Conservation (phyloP, 2,329 filamentous ascomycete genomes). For the Cladosporium colombiae region DNA sequence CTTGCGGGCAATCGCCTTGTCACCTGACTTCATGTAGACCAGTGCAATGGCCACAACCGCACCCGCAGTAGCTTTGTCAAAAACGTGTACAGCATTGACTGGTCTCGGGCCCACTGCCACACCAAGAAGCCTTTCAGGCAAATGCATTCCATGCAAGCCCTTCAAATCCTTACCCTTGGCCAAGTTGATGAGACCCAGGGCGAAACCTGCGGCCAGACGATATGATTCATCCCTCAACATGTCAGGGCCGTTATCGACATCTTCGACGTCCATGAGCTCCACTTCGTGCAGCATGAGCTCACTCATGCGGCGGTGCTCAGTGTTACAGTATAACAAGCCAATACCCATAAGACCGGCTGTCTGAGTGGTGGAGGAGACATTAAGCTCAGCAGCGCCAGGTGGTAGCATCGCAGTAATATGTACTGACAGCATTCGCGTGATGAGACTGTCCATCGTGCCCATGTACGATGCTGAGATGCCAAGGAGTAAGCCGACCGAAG, state of each 20-base stretch:
- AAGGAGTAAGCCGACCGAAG: constrained; percentile 89
- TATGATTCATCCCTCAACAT: constrained; percentile 92
- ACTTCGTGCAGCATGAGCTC: constrained; percentile 99
- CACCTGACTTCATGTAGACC: constrained; percentile 96
- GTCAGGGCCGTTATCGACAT: constrained; percentile 67
- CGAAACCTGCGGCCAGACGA: constrained; percentile 87
- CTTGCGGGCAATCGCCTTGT: constrained; percentile 82
- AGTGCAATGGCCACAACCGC: constrained; percentile 86
- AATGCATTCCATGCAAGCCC: constrained; percentile 88
- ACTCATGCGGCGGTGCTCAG: constrained; percentile 96
- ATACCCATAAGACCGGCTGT: constrained; percentile 98
- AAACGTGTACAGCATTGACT: constrained; percentile 85
- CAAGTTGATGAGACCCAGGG: constrained; percentile 90
- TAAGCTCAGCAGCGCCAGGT: constrained; percentile 87
- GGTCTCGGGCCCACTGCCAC: constrained; percentile 88
- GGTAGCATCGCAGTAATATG: constrained; percentile 95
- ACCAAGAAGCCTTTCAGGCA: constrained; percentile 83
- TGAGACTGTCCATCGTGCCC: constrained; percentile 95
- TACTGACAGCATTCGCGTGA: constrained; percentile 89
- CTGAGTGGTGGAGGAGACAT: constrained; percentile 88
- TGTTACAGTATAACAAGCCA: constrained; percentile 88
- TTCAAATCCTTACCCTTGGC: constrained; percentile 85
- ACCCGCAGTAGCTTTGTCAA: constrained; percentile 91
- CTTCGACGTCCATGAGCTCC: constrained; percentile 80
- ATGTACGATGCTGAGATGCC: constrained; percentile 91